phyloP scores from a whole-genome alignment of 345 rosid genomes.

The Populus nigra region DNA sequence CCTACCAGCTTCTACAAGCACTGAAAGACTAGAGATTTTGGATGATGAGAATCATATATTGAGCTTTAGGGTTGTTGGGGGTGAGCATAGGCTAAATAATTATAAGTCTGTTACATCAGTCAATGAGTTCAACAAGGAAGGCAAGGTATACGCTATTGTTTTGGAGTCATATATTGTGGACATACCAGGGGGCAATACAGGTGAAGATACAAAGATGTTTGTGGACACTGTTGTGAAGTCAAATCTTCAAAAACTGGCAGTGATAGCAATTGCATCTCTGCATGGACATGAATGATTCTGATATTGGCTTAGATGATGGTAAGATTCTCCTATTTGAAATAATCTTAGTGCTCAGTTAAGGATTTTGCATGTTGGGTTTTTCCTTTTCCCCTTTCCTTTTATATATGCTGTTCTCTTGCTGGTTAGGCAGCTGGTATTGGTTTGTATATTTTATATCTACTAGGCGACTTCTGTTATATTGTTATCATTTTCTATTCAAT shows the following conservation, averaged over 20 bases:
- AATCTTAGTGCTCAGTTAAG: neutral
- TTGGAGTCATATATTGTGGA: conserved; percentile 79
- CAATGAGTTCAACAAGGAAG: conserved; percentile 51
- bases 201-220: conserved; percentile 78
- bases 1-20: conserved; percentile 76
- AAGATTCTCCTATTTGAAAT: neutral
- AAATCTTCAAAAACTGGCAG: conserved; percentile 83
- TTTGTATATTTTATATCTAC: neutral
- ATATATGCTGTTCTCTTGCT: too few species aligned
- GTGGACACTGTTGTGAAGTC: conserved; percentile 87
- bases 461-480: neutral
- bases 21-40: conserved; percentile 74
- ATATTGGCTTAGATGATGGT: neutral
- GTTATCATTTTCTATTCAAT: neutral
- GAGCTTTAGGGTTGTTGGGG: conserved; percentile 82
- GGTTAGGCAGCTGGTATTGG: conserved; percentile 8
- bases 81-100: conserved; percentile 73
- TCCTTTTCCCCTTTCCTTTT: neutral
- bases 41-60: conserved; percentile 63
- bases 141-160: conserved; percentile 54
- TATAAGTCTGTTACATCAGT: conserved; percentile 77
- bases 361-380: neutral
- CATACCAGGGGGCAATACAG: conserved; percentile 77
- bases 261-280: conserved; percentile 44
- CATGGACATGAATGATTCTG: conserved; percentile 40